phyloP scores from a whole-genome alignment of 139 green algal species.

The Picochlorum costavermella region DNA sequence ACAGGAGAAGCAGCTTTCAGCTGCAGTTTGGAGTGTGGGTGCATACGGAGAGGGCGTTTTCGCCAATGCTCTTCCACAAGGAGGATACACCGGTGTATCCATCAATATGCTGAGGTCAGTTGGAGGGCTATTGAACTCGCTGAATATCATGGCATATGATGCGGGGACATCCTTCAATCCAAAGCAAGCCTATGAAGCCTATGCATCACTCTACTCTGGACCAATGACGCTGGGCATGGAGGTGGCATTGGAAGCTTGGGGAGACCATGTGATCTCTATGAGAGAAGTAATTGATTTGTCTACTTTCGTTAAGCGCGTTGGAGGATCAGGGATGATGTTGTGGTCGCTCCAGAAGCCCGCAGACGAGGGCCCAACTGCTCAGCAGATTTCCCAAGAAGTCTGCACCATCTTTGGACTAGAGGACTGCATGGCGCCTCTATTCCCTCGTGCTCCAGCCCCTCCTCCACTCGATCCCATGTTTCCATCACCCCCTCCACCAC shows the following conservation, averaged over 20 bases:
- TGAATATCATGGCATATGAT: conserved; percentile 16
- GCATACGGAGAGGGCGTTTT: conserved; percentile 6
- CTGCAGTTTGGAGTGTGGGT: conserved; percentile 1
- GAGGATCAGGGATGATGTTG: conserved; percentile 8
- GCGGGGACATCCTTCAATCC: neutral
- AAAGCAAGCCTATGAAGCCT: conserved; percentile 5
- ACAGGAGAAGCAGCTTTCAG: neutral
- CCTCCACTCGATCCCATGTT: neutral
- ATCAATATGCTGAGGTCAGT: conserved; percentile 2
- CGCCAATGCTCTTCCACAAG: conserved; percentile 1
- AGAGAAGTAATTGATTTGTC: neutral
- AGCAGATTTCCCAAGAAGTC: conserved; percentile 2
- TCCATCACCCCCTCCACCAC: neutral
- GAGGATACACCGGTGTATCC: conserved; percentile 8
- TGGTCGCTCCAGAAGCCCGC: conserved; percentile 12
- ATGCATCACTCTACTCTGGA: neutral
- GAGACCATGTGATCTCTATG: neutral
- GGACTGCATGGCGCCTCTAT: neutral
- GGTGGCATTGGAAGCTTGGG: neutral
- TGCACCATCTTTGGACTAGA: neutral
- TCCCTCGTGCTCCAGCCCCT: neutral
- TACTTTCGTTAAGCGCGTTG: neutral
- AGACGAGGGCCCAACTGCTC: neutral
- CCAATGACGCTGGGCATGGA: conserved; percentile 5
- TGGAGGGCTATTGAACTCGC: neutral